A percentile compares a stretch with the other conserved stretches of the same genome.
These are phyloP conservation scores for Nothomitra cinnamomea DNA, from an alignment of 2,329 filamentous ascomycete species.

Conservation along the genomic window DNA sequence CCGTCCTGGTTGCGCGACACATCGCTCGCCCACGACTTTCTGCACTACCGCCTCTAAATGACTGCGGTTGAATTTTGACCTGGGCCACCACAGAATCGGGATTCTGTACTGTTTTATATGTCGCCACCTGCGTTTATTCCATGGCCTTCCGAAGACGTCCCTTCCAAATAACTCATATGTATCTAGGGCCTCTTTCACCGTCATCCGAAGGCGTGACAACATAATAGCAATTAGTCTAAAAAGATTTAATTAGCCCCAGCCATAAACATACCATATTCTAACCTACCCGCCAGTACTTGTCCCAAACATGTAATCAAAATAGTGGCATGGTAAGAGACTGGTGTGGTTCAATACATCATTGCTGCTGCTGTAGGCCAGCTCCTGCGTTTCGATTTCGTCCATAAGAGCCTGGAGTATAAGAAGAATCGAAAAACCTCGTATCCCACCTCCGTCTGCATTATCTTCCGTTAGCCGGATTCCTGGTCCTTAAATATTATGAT, in stretches of 20 bases:
- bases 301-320: constrained; percentile 4
- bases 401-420: constrained; percentile 11
- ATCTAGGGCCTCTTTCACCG: neutral
- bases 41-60: neutral
- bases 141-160: neutral
- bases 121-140: neutral
- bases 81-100: neutral
- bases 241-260: neutral
- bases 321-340: constrained; percentile 4
- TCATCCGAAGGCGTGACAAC: constrained; percentile 11
- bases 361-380: neutral
- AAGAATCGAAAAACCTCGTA: constrained; percentile 11
- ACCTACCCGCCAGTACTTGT: constrained; percentile 5
- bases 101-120: neutral
- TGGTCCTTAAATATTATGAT: neutral
- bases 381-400: neutral
- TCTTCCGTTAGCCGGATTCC: neutral
- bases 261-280: too few relatives aligned
- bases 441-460: constrained; percentile 12
- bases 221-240: constrained; percentile 12
- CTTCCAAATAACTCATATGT: neutral
- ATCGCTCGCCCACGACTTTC: neutral
- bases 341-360: neutral
- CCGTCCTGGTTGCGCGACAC: neutral
- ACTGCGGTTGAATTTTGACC: neutral